These are phyloP conservation scores for Macrolepiota fuliginosa DNA, from an alignment of 768 basidiomycete genomes.

Conservation along the genomic window DNA sequence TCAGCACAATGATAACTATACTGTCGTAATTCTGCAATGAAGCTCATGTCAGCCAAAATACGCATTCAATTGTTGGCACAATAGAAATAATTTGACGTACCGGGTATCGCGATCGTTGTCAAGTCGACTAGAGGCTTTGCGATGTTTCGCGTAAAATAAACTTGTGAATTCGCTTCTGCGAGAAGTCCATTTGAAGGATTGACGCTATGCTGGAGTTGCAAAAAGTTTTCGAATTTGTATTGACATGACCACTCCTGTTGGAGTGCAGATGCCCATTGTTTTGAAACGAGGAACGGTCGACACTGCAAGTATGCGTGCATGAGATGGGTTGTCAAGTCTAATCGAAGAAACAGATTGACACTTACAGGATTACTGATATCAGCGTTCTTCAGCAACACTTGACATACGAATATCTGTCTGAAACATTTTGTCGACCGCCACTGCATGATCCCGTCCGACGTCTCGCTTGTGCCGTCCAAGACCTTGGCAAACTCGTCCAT, in stretches of 20 bases:
- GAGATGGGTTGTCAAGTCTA: not conserved
- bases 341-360: constrained; percentile 18
- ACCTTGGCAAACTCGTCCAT: constrained; percentile 63
- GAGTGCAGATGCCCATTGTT: constrained; percentile 89
- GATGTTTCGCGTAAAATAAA: constrained; percentile 84
- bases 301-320: constrained; percentile 45
- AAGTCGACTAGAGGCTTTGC: constrained; percentile 82
- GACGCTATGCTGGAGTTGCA: constrained; percentile 68
- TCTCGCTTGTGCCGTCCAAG: constrained; percentile 31
- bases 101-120: constrained; percentile 69
- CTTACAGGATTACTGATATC: constrained; percentile 98
- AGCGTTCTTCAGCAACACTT: constrained; percentile 93
- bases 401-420: constrained; percentile 74
- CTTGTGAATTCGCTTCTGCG: constrained; percentile 76
- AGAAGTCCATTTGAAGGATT: constrained; percentile 41
- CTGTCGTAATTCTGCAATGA: constrained; percentile 4
- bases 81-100: constrained; percentile 36
- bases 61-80: not conserved
- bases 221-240: constrained; percentile 78
- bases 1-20: constrained; percentile 10
- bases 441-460: not conserved
- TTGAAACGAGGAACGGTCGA: constrained; percentile 88
- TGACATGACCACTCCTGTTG: constrained; percentile 91
- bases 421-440: constrained; percentile 35
- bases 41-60: not conserved